Evolutionary conservation across 768 basidiomycete genomes (phyloP).

Genomic region (Tephrocybe sp.): DNA sequence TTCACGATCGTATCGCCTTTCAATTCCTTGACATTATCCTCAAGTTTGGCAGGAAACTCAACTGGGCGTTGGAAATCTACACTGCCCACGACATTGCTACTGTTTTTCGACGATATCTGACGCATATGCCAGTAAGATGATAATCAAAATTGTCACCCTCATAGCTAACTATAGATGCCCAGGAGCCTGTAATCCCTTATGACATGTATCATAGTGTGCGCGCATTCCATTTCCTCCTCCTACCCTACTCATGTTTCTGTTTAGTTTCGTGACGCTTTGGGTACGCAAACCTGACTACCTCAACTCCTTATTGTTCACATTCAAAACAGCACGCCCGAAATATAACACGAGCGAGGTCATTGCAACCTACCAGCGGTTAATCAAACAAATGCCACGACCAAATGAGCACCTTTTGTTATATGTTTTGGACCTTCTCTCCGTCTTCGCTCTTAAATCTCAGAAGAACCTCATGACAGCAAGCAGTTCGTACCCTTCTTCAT

Average conservation of each 20-base stretch:
- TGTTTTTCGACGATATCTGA: conserved; percentile 93
- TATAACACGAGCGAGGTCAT: conserved; percentile 72
- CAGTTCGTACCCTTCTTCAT: conserved; percentile 53
- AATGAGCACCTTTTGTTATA: conserved; percentile 98
- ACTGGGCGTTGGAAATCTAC: conserved; percentile 84
- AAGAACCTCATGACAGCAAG: conserved; percentile 95
- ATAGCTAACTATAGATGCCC: conserved; percentile 1
- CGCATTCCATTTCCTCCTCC: conserved; percentile 17
- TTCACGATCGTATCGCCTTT: conserved; percentile 4
- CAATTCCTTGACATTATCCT: background rate
- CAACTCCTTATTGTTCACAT: background rate
- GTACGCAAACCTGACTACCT: conserved; percentile 35
- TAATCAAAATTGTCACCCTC: conserved; percentile 2
- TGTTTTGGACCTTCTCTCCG: conserved; percentile 92
- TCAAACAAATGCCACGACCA: conserved; percentile 78
- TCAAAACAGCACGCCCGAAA: conserved; percentile 57
- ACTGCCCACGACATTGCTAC: conserved; percentile 98
- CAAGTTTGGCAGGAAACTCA: conserved; percentile 90
- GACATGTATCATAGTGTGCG: conserved; percentile 85
- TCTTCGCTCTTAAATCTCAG: conserved; percentile 88
- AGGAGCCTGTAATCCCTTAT: conserved; percentile 96
- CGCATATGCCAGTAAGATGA: conserved; percentile 85
- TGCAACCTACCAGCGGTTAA: conserved; percentile 78
- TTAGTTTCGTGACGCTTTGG: conserved; percentile 77
- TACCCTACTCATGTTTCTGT: conserved; percentile 13